Conservation (phyloP, 352 stramenopile genomes). For the Pythium aphanidermatum region DNA sequence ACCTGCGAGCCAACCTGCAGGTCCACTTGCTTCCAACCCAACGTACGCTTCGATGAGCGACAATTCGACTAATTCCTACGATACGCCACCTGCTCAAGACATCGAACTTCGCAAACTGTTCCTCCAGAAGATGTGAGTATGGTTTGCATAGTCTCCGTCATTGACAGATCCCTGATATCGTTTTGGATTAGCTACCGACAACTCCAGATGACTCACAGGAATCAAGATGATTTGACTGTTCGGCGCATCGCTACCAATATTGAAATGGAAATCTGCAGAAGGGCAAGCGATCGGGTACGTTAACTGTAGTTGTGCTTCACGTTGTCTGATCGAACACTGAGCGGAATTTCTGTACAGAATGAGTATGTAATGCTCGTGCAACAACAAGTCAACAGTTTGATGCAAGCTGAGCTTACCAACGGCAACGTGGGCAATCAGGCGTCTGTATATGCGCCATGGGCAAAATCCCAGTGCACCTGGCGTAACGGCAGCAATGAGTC, state of each 20-base stretch:
- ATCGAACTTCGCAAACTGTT: conserved; percentile 34
- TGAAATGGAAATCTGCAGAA: conserved; percentile 62
- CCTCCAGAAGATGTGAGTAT: conserved; percentile 39
- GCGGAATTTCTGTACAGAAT: conserved; percentile 26
- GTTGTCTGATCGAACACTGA: too few relatives aligned
- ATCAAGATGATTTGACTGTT: conserved; percentile 43
- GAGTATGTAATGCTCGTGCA: conserved; percentile 53
- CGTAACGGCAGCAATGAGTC: conserved; percentile 6
- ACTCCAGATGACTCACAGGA: conserved; percentile 47
- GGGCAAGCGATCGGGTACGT: conserved; percentile 32
- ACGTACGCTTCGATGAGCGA: conserved; percentile 5
- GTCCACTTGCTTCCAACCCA: not conserved
- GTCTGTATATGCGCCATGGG: conserved; percentile 18
- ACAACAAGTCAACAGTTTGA: conserved; percentile 55
- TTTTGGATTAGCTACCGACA: conserved; percentile 47
- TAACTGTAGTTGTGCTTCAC: not conserved
- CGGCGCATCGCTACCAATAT: conserved; percentile 55
- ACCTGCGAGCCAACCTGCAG: not conserved
- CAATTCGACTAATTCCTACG: conserved; percentile 8
- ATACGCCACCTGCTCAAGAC: conserved; percentile 26
- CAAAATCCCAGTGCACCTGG: conserved; percentile 5
- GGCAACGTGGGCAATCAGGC: conserved; percentile 14
- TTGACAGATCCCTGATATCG: not conserved
- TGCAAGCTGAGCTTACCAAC: conserved; percentile 39
- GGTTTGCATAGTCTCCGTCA: not conserved